Percentiles rank a stretch among this genome's conserved stretches.
phyloP scores from a whole-genome alignment of 2,329 filamentous ascomycete species.

The Microdochium bolleyi region DNA sequence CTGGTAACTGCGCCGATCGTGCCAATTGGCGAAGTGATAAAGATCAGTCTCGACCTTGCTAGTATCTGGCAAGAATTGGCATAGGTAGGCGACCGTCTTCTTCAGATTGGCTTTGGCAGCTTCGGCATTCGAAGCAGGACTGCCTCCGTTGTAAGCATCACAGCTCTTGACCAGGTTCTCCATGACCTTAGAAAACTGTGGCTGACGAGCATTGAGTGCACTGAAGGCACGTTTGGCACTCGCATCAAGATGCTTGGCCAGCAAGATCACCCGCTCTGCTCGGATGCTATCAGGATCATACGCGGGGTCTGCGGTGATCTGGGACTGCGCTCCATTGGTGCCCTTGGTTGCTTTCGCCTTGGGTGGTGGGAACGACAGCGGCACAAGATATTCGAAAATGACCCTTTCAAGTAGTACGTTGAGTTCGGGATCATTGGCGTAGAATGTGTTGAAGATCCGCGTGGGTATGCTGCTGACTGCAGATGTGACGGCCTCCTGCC shows the following conservation, averaged over 20 bases:
- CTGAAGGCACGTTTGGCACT: conserved; percentile 84
- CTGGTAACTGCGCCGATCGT: conserved; percentile 85
- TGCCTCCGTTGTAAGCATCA: conserved; percentile 82
- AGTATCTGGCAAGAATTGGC: conserved; percentile 69
- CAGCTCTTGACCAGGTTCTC: conserved; percentile 74
- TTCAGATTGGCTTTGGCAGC: conserved; percentile 63
- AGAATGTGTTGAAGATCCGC: conserved; percentile 79
- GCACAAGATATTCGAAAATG: conserved; percentile 81
- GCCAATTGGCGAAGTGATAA: conserved; percentile 82
- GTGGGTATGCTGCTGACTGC: conserved; percentile 79
- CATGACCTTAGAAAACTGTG: conserved; percentile 64
- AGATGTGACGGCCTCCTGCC: conserved; percentile 65
- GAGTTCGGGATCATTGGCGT: conserved; percentile 81
- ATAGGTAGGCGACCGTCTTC: conserved; percentile 64
- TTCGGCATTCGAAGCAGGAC: conserved; percentile 65
- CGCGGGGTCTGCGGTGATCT: conserved; percentile 33
- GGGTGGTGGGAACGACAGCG: conserved; percentile 74
- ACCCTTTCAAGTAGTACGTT: conserved; percentile 79
- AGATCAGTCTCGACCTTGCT: conserved; percentile 67
- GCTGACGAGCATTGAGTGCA: conserved; percentile 72
- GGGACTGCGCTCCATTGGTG: conserved; percentile 43
- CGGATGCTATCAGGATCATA: conserved; percentile 69
- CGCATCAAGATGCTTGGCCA: conserved; percentile 70
- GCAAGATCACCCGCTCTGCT: conserved; percentile 73
- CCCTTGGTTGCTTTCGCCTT: conserved; percentile 55